A percentile compares a stretch with the other conserved stretches of the same genome.
These are phyloP conservation scores for Nakataea oryzae DNA, from an alignment of 2,329 filamentous ascomycete species.

Conservation along the genomic window DNA sequence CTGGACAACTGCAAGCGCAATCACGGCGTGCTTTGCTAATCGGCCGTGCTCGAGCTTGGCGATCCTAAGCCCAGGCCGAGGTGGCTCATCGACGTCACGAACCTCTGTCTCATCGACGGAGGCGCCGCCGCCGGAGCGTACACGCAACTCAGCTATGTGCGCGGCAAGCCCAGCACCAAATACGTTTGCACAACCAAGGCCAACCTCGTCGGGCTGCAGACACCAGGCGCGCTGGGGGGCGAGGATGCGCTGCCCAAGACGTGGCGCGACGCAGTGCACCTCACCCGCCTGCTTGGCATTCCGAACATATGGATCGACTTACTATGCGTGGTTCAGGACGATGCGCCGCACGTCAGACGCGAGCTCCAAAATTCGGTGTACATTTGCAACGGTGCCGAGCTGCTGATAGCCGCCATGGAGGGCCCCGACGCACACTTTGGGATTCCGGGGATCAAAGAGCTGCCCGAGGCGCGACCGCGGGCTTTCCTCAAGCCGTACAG, in stretches of 20 bases:
- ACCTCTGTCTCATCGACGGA: background rate
- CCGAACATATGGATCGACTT: background rate
- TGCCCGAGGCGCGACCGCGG: background rate
- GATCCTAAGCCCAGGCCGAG: background rate
- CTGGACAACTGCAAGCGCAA: background rate
- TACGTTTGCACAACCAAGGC: no score
- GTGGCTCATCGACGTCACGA: background rate
- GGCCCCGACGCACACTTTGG: background rate
- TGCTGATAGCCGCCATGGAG: background rate
- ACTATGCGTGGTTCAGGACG: background rate
- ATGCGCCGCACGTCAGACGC: no score
- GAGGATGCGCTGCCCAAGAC: background rate
- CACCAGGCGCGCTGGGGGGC: background rate
- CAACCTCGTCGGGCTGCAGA: no score
- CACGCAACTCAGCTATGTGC: no score
- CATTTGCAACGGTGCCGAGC: background rate
- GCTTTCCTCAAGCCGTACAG: no score
- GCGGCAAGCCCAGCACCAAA: no score
- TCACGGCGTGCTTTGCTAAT: background rate
- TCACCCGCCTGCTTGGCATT: background rate
- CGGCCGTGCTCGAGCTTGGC: background rate
- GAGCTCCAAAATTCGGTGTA: background rate
- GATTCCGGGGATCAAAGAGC: background rate
- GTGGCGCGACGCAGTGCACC: background rate
- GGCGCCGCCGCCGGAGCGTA: background rate